phyloP scores from a whole-genome alignment of 495 filamentous ascomycete species.

The Aspergillus avenaceus region DNA sequence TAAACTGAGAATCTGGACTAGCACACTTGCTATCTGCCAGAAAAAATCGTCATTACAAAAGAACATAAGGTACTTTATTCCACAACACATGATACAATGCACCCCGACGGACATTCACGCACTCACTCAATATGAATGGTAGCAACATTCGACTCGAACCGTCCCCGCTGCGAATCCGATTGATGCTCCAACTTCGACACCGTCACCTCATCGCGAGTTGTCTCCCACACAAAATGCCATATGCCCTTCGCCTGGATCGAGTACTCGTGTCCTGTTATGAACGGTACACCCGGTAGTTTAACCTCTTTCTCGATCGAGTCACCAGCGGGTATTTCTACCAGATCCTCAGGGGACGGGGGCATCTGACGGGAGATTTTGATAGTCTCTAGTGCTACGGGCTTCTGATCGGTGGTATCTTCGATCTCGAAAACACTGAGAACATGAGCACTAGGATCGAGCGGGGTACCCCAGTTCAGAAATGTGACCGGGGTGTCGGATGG shows the following conservation, averaged over 20 bases:
- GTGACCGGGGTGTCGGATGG: conserved; percentile 35
- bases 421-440: conserved; percentile 44
- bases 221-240: conserved; percentile 32
- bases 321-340: conserved; percentile 38
- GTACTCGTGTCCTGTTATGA: conserved; percentile 24
- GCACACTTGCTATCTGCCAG: too few species aligned
- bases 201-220: conserved; percentile 15
- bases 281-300: conserved; percentile 10
- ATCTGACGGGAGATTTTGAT: conserved; percentile 44
- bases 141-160: conserved; percentile 22
- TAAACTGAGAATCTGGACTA: too few species aligned
- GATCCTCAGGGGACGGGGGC: conserved; percentile 35
- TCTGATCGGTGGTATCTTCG: conserved; percentile 25
- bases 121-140: neutral
- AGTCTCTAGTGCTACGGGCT: conserved; percentile 29
- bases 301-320: conserved; percentile 10
- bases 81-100: too few species aligned
- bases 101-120: too few species aligned
- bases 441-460: conserved; percentile 43
- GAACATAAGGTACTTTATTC: too few species aligned
- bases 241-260: conserved; percentile 23
- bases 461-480: conserved; percentile 45
- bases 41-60: too few species aligned
- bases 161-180: conserved; percentile 12
- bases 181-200: conserved; percentile 15